phyloP scores from a whole-genome alignment of 257 asterid genomes.

The Cruciata laevipes region DNA sequence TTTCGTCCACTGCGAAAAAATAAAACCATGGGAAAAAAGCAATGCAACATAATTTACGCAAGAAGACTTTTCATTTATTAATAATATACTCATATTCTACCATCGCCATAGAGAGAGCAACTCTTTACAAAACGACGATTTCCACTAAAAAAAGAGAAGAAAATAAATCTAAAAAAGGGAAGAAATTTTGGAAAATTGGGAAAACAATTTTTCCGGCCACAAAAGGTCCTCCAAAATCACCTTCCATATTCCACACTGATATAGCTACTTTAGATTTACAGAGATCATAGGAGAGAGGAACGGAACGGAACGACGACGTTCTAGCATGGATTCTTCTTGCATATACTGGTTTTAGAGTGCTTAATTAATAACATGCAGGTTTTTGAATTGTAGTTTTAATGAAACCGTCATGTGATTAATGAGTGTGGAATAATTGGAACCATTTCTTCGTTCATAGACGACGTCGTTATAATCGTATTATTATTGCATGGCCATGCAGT shows the following conservation, averaged over 20 bases:
- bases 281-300: background rate
- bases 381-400: constrained; percentile 6
- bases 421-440: constrained; percentile 23
- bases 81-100: background rate
- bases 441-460: constrained; percentile 29
- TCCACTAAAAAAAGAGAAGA: background rate
- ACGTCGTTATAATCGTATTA: background rate
- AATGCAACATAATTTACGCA: background rate
- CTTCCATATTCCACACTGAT: constrained; percentile 3
- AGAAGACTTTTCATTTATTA: constrained; percentile 10
- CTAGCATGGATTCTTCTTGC: constrained; percentile 7
- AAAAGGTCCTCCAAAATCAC: constrained; percentile 1
- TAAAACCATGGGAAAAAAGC: background rate
- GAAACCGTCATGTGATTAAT: constrained; percentile 28
- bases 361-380: constrained; percentile 1
- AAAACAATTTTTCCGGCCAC: background rate
- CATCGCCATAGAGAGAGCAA: constrained; percentile 13
- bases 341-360: background rate
- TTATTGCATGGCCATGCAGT: constrained; percentile 61
- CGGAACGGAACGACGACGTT: background rate
- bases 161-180: background rate
- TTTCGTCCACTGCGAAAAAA: background rate
- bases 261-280: constrained; percentile 19
- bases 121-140: constrained; percentile 22
- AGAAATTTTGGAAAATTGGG: background rate